A percentile compares a stretch with the other conserved stretches of the same genome.
Evolutionary conservation across 345 rosid species (phyloP).

Genomic region (Brassica rapa): DNA sequence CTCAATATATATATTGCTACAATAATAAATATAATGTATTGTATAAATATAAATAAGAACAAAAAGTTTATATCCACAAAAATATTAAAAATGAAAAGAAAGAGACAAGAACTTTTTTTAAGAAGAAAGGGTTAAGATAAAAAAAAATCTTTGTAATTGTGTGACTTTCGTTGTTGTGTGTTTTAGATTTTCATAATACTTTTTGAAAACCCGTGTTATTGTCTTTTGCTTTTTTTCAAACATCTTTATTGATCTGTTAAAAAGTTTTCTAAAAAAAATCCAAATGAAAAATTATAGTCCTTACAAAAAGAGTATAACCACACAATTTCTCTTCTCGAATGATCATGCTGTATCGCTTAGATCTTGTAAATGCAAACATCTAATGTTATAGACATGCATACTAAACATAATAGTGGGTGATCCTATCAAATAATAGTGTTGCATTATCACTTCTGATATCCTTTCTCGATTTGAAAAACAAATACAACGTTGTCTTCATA

Average conservation of each 20-base stretch:
- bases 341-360: neutral
- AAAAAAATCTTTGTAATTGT: too few species aligned
- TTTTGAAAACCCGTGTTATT: neutral
- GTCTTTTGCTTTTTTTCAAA: neutral
- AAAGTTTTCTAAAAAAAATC: too few species aligned
- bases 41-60: neutral
- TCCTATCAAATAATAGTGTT: neutral
- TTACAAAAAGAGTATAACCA: neutral
- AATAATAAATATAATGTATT: neutral
- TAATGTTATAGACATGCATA: neutral
- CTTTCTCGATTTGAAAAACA: neutral
- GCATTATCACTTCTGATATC: neutral
- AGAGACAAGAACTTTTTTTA: neutral
- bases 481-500: neutral
- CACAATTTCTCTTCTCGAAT: neutral
- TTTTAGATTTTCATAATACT: too few species aligned
- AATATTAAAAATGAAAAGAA: neutral
- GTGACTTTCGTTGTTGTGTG: neutral
- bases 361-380: neutral
- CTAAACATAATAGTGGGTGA: neutral
- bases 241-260: neutral
- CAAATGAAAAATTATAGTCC: neutral
- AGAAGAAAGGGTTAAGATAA: neutral
- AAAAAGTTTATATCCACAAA: neutral
- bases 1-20: neutral